These are phyloP conservation scores for Penicillium turbatum DNA, from an alignment of 495 filamentous ascomycete genomes.

Conservation along the genomic window DNA sequence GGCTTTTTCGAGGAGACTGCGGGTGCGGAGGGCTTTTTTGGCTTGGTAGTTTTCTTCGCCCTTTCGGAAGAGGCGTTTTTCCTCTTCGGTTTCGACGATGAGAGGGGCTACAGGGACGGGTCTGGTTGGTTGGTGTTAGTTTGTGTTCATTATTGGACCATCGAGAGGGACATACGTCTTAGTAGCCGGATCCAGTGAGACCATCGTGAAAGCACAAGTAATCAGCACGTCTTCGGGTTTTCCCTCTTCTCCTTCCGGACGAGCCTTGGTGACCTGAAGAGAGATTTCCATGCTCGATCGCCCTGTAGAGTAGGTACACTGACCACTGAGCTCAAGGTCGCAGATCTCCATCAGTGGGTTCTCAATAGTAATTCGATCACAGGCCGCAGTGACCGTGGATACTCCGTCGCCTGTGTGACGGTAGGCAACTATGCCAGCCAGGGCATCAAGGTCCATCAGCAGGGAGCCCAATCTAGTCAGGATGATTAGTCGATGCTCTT, in stretches of 20 bases:
- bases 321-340: conserved; percentile 73
- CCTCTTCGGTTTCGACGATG: conserved; percentile 63
- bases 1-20: conserved; percentile 63
- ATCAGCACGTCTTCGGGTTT: conserved; percentile 67
- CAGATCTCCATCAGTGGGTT: conserved; percentile 72
- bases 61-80: conserved; percentile 59
- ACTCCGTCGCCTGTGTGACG: conserved; percentile 76
- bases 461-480: conserved; percentile 56
- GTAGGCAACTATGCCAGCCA: conserved; percentile 76
- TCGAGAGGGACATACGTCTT: conserved; percentile 51
- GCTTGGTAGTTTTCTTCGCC: conserved; percentile 70
- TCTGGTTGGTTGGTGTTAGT: conserved; percentile 27
- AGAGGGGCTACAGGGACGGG: conserved; percentile 57
- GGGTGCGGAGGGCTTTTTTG: conserved; percentile 64
- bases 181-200: conserved; percentile 68
- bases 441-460: conserved; percentile 78
- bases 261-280: conserved; percentile 64
- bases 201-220: conserved; percentile 83
- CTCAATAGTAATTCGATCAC: conserved; percentile 74
- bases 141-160: background rate
- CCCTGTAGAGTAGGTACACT: conserved; percentile 77
- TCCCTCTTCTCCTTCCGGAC: conserved; percentile 52
- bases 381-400: conserved; percentile 76
- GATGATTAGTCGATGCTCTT: conserved; percentile 1
- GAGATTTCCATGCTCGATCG: conserved; percentile 79